phyloP scores from a whole-genome alignment of 2,329 filamentous ascomycete genomes.

The Hypoxylon sp. region DNA sequence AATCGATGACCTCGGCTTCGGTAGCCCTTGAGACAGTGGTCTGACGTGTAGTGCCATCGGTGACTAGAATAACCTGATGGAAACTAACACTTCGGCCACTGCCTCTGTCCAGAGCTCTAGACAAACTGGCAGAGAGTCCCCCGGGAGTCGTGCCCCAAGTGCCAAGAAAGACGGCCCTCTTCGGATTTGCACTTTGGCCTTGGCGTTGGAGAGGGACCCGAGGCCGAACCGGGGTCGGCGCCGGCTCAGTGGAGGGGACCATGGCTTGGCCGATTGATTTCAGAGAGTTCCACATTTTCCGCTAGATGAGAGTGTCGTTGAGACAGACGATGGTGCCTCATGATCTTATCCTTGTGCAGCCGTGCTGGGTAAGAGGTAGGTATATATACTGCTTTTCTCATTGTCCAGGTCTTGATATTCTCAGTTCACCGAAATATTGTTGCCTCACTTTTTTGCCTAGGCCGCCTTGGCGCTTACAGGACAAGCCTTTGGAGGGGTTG shows the following conservation, averaged over 20 bases:
- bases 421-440: too few relatives aligned
- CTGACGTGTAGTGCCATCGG: too few relatives aligned
- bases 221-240: background rate
- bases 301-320: background rate
- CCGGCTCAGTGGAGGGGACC: background rate
- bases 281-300: background rate
- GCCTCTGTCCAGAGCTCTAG: background rate
- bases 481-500: too few relatives aligned
- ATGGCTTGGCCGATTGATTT: background rate
- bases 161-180: background rate
- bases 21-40: background rate
- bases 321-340: background rate
- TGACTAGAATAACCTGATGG: background rate
- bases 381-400: too few relatives aligned
- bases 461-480: too few relatives aligned
- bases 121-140: background rate
- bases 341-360: background rate
- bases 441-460: too few relatives aligned
- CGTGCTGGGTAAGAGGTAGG: background rate
- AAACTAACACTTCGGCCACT: background rate
- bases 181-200: constrained; percentile 1
- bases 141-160: background rate
- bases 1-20: too few relatives aligned
- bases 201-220: background rate
- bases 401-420: too few relatives aligned